Evolutionary conservation across 2,329 filamentous ascomycete species (phyloP).

Genomic region (Hymenoscyphus linearis): DNA sequence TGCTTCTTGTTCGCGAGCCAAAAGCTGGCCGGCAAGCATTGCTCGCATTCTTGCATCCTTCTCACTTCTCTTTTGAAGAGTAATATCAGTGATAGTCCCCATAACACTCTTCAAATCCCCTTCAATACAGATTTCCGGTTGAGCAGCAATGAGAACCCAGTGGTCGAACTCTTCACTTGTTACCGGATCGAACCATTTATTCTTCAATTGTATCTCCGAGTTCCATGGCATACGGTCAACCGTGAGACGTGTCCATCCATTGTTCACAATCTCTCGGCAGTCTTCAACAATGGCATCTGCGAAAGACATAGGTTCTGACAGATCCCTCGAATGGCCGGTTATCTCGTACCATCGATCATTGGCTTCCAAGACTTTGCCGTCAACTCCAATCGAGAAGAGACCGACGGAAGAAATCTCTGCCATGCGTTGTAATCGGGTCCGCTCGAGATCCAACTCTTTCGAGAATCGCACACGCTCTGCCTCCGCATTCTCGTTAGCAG

Average conservation of each 20-base stretch:
- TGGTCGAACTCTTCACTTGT: constrained; percentile 59
- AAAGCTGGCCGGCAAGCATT: constrained; percentile 68
- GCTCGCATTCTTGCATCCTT: constrained; percentile 75
- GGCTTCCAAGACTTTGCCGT: constrained; percentile 68
- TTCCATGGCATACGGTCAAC: constrained; percentile 58
- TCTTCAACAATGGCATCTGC: constrained; percentile 63
- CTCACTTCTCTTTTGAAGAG: constrained; percentile 76
- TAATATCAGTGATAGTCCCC: constrained; percentile 78
- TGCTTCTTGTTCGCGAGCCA: constrained; percentile 54
- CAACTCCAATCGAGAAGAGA: constrained; percentile 72
- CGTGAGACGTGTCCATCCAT: constrained; percentile 58
- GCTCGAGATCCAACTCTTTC: constrained; percentile 25
- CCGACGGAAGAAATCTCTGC: constrained; percentile 78
- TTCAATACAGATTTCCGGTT: constrained; percentile 60
- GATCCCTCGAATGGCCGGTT: constrained; percentile 57
- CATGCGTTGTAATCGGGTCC: constrained; percentile 48
- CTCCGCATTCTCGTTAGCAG: constrained; percentile 62
- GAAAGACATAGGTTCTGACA: constrained; percentile 58
- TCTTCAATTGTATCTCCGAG: constrained; percentile 67
- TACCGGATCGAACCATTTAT: constrained; percentile 47
- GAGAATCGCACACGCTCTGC: constrained; percentile 44
- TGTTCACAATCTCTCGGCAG: constrained; percentile 51
- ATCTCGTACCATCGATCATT: constrained; percentile 75
- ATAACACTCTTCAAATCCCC: constrained; percentile 68
- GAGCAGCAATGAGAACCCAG: constrained; percentile 71